Evolutionary conservation across 2,329 filamentous ascomycete genomes (phyloP), one percentile per base, ranked within the genome.

Genomic region (Colletotrichum destructivum): DNA sequence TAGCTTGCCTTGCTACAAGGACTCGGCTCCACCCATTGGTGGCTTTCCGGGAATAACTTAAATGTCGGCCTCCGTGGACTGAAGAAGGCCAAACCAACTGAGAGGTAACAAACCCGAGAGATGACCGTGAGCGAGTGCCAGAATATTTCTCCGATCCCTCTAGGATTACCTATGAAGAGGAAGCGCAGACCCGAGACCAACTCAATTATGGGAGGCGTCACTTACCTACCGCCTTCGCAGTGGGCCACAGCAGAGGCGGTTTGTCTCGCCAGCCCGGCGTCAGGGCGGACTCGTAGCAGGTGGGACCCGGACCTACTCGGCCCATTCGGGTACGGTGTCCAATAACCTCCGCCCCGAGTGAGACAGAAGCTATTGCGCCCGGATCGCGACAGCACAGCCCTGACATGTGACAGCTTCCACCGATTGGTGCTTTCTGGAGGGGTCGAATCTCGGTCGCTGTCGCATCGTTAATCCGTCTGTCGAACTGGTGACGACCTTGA

Each of bases 271-370:
- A 26, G 16, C 56, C 23, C 23, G 38, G 35, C 62, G 51, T 66
- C 52, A 54, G 26, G 66, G 66, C 62, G 54, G 62, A 15, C 59
- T 42, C 13, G 44, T 51, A 51, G 26, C 23, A 62, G 64, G 52
- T 71, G 59, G 69, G 26, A 46, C 57, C 64, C 69, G 64, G 51
- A 51, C 56, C 46, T 63, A 26, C 69, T 68, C 59, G 64, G 69
- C 46, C 64, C 44, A 55, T 42, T 68, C 69, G 65, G 46, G 52
- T 59, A 63, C 46, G 65, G 69, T 49, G 47, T 55, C 65, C 59
- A 71, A 69, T 63, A 40, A 52, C 59, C 40, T 59, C 69, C 54
- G 65, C 59, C 64, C 57, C 57, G 59, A 26, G 47, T 35, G 21
- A 71, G 68, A 69, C 65, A 52, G 51, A 31, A 23, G 46, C 40